Evolutionary conservation across 106 monocot species (phyloP).

Genomic region (Amphibolis antarctica): DNA sequence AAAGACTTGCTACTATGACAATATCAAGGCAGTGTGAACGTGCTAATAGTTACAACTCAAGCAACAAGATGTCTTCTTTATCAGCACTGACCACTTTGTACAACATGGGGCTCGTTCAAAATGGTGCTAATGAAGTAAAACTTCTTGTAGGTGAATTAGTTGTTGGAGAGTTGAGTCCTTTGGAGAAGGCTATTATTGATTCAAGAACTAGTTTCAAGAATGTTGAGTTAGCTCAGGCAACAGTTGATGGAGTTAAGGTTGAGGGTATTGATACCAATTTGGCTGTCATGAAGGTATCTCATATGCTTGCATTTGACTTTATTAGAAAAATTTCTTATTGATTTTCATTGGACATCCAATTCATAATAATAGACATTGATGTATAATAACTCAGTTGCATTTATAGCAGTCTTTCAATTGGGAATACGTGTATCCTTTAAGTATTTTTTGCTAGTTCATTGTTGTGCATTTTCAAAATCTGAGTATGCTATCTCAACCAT

Average conservation of each 20-base stretch:
- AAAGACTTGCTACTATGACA: conserved; percentile 56
- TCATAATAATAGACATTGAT: background rate
- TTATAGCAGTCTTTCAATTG: too few species aligned
- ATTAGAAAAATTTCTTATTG: background rate
- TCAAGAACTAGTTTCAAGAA: conserved; percentile 60
- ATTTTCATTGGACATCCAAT: background rate
- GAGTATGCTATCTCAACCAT: too few species aligned
- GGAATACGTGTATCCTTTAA: too few species aligned
- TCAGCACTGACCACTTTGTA: conserved; percentile 55
- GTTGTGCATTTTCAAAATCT: too few species aligned
- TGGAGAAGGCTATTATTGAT: conserved; percentile 61
- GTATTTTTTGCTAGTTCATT: too few species aligned
- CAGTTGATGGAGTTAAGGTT: conserved; percentile 80
- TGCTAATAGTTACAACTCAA: conserved; percentile 13
- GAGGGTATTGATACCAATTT: conserved; percentile 91
- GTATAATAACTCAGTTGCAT: too few species aligned
- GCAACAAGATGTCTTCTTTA: conserved; percentile 54
- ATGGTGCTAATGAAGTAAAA: conserved; percentile 27
- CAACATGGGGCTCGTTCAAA: conserved; percentile 47
- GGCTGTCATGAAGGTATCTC: conserved; percentile 85
- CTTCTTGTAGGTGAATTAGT: conserved; percentile 82
- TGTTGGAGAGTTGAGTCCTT: conserved; percentile 59
- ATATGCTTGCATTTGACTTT: background rate
- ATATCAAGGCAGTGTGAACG: conserved; percentile 30
- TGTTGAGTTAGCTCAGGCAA: conserved; percentile 67